A percentile compares a stretch with the other conserved stretches of the same genome.
phyloP scores from a whole-genome alignment of 352 stramenopile species.

The Achlya hypogyna region DNA sequence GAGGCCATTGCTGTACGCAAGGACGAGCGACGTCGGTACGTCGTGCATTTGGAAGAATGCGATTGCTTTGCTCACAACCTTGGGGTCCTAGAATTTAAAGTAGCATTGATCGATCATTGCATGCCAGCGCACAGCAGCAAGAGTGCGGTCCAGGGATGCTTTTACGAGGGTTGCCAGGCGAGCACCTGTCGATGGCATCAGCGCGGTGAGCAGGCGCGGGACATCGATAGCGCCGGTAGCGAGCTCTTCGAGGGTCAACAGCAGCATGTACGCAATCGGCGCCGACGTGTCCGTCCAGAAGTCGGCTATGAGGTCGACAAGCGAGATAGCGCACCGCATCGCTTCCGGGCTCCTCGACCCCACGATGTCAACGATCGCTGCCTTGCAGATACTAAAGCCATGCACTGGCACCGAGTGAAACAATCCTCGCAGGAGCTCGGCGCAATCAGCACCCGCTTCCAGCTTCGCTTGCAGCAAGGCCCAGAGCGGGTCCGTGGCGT shows the following conservation, averaged over 20 bases:
- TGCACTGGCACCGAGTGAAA: background rate
- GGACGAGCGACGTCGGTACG: background rate
- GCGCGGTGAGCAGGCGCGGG: too few relatives aligned
- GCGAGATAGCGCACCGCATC: background rate
- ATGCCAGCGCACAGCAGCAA: background rate
- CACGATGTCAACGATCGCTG: background rate
- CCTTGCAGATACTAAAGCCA: slow-evolving; percentile 4
- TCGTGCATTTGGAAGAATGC: background rate
- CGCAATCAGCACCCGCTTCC: background rate
- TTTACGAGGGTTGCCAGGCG: too few relatives aligned
- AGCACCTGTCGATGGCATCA: background rate
- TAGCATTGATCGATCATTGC: background rate
- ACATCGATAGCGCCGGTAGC: background rate
- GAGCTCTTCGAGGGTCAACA: slow-evolving; percentile 1
- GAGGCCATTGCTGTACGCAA: background rate
- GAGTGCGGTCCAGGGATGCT: background rate
- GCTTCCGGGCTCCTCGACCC: background rate
- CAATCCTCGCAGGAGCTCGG: background rate
- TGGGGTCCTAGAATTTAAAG: slow-evolving; percentile 2
- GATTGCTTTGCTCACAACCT: slow-evolving; percentile 6
- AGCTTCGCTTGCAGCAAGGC: background rate
- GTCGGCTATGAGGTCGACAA: background rate
- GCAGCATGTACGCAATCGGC: slow-evolving; percentile 7
- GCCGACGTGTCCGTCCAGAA: background rate
- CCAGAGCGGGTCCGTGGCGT: background rate